Evolutionary conservation across 2,329 filamentous ascomycete genomes (phyloP).

Genomic region (Colletotrichum sp.): DNA sequence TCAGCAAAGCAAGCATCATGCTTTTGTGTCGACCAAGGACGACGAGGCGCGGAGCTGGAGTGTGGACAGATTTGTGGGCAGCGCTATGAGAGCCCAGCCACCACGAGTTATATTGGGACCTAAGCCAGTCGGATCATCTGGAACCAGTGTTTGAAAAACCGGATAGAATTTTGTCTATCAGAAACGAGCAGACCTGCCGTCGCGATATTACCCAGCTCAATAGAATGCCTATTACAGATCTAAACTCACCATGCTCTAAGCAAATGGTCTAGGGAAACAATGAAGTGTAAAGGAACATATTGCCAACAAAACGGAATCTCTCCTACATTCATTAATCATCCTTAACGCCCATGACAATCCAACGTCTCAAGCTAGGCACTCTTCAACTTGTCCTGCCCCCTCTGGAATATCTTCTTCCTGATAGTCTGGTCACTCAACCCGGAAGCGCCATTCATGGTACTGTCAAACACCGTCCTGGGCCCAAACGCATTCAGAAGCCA

Average conservation of each 20-base stretch:
- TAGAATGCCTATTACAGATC: background rate
- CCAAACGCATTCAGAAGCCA: constrained; percentile 37
- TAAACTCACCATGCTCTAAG: background rate
- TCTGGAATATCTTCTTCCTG: background rate
- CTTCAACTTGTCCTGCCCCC: background rate
- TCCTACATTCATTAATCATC: background rate
- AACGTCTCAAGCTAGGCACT: background rate
- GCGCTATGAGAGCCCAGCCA: background rate
- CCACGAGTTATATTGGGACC: background rate
- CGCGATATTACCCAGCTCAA: fast-evolving
- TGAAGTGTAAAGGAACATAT: background rate
- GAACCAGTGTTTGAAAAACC: background rate
- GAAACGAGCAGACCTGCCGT: background rate
- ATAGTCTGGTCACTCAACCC: background rate
- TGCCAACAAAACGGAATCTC: background rate
- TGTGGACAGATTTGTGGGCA: background rate
- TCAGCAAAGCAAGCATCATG: background rate
- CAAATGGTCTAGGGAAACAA: background rate
- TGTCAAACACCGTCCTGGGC: constrained; percentile 33
- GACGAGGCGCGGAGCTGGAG: background rate
- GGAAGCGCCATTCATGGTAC: background rate
- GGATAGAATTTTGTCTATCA: background rate
- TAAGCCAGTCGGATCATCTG: background rate
- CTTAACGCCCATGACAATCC: background rate
- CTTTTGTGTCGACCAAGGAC: background rate